Conservation (phyloP, 495 filamentous ascomycete species). For the Daldinia bambusicola region DNA sequence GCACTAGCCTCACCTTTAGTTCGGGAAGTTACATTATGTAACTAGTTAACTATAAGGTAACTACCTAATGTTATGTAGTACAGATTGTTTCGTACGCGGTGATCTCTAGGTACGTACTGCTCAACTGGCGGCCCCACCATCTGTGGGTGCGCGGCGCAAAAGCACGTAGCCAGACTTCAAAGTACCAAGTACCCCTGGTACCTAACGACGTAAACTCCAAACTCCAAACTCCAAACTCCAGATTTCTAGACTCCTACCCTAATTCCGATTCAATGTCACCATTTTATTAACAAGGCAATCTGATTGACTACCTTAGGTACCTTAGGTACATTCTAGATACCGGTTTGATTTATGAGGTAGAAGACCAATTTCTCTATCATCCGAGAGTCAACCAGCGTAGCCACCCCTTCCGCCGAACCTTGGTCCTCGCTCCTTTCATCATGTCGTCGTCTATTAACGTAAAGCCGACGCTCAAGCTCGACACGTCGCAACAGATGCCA, state of each 20-base stretch:
- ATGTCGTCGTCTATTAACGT: constrained; percentile 43
- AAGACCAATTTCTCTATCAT: not conserved
- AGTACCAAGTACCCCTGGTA: too few relatives aligned
- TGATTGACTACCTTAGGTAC: too few relatives aligned
- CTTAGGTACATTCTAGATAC: not conserved
- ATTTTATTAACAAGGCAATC: constrained; percentile 4
- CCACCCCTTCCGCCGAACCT: not conserved
- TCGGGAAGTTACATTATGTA: not conserved
- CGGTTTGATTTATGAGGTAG: not conserved
- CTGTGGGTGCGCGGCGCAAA: not conserved
- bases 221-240: too few relatives aligned
- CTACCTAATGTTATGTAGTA: too few relatives aligned
- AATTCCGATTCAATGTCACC: constrained; percentile 2
- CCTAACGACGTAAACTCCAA: too few relatives aligned
- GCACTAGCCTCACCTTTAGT: not conserved
- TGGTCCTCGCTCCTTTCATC: not conserved
- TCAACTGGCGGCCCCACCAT: not conserved
- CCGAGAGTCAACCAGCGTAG: not conserved
- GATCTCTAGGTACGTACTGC: not conserved
- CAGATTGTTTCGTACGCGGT: not conserved
- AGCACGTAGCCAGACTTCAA: too few relatives aligned
- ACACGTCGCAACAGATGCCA: constrained; percentile 44
- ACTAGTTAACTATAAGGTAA: too few relatives aligned
- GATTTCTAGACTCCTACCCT: not conserved
- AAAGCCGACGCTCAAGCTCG: constrained; percentile 45